Evolutionary conservation across 2,329 filamentous ascomycete species (phyloP).

Genomic region (Aspergillus sp.): DNA sequence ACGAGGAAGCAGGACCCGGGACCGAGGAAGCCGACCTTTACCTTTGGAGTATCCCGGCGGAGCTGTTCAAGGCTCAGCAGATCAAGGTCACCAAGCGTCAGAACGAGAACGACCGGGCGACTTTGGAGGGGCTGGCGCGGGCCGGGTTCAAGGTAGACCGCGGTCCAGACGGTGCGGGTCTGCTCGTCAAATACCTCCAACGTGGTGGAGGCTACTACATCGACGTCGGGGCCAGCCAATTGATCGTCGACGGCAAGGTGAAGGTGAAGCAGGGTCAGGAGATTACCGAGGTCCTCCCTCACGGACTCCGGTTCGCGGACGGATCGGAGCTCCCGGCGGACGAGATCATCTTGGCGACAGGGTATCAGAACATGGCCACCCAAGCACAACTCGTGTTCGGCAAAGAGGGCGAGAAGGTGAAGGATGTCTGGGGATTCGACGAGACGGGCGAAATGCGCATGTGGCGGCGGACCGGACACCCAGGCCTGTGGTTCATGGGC

Average conservation of each 20-base stretch:
- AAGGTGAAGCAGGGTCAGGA: conserved; percentile 65
- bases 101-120: conserved; percentile 36
- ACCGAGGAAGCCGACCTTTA: conserved; percentile 68
- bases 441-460: conserved; percentile 59
- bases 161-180: conserved; percentile 59
- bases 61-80: conserved; percentile 63
- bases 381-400: conserved; percentile 64
- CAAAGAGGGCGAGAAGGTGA: conserved; percentile 60
- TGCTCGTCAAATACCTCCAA: conserved; percentile 65
- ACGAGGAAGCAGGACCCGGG: conserved; percentile 54
- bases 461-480: conserved; percentile 64
- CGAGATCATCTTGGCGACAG: conserved; percentile 61
- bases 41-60: conserved; percentile 58
- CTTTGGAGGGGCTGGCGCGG: conserved; percentile 51
- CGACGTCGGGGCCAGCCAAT: conserved; percentile 64
- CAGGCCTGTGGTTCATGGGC: conserved; percentile 68
- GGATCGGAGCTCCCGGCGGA: conserved; percentile 63
- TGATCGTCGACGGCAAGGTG: conserved; percentile 66
- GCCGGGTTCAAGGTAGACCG: conserved; percentile 64
- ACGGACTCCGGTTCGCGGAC: conserved; percentile 57
- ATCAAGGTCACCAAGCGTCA: conserved; percentile 46
- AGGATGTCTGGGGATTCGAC: conserved; percentile 65
- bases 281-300: conserved; percentile 54
- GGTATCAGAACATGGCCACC: conserved; percentile 69
- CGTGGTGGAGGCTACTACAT: conserved; percentile 71